phyloP scores from a whole-genome alignment of 2,329 filamentous ascomycete species.

The Phialophora chinensis region DNA sequence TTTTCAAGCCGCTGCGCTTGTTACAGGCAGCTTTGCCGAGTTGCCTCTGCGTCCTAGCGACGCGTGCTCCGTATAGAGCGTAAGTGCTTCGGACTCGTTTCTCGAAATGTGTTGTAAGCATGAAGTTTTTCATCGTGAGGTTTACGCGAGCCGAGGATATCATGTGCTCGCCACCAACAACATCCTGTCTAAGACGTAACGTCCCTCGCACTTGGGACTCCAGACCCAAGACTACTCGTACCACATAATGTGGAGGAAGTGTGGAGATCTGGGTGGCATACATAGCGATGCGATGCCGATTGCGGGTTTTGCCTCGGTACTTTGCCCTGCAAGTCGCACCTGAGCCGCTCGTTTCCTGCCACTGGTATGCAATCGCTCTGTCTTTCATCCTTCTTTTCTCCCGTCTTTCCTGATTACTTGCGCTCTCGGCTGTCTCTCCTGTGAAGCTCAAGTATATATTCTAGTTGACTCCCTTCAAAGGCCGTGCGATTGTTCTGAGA shows the following conservation, averaged over 20 bases:
- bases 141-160: not conserved
- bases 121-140: not conserved
- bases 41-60: not conserved
- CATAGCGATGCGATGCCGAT: not conserved
- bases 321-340: constrained; percentile 12
- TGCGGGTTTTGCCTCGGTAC: constrained; percentile 29
- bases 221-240: not conserved
- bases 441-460: constrained; percentile 9
- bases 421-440: constrained; percentile 6
- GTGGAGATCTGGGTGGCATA: constrained; percentile 4
- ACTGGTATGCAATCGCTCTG: constrained; percentile 1
- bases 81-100: not conserved
- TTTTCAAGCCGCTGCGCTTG: not conserved
- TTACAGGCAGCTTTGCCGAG: not conserved
- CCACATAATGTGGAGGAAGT: constrained; percentile 5
- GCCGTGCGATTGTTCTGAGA: not conserved
- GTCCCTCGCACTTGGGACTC: not conserved
- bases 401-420: constrained; percentile 24
- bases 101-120: not conserved
- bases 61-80: not conserved
- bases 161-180: not conserved
- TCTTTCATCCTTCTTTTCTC: constrained; percentile 8
- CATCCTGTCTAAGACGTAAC: not conserved
- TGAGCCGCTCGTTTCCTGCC: not conserved
- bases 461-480: not conserved